These are phyloP conservation scores for Candida glucosophila DNA, from an alignment of 1,139 yeast genomes.

Conservation along the genomic window DNA sequence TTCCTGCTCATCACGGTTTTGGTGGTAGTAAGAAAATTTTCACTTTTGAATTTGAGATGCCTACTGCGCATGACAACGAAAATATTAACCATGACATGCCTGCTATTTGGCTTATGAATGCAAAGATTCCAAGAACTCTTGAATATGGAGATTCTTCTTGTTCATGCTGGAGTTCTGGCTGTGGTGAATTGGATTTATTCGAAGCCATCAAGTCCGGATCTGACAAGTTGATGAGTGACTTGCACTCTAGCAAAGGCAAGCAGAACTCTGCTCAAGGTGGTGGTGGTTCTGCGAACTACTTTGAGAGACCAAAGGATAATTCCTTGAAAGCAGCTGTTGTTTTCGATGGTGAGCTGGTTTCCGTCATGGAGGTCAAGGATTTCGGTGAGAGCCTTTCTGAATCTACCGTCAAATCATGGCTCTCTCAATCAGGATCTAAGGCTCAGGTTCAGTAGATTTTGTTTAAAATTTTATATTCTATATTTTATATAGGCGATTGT, in stretches of 20 bases:
- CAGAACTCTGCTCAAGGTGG: conserved; percentile 42
- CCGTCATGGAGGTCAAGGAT: conserved; percentile 49
- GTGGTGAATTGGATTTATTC: conserved; percentile 79
- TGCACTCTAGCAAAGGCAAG: conserved; percentile 82
- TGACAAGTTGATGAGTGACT: conserved; percentile 63
- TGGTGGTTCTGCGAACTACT: conserved; percentile 85
- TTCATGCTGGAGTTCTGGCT: conserved; percentile 71
- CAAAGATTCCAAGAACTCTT: conserved; percentile 70
- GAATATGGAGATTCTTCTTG: conserved; percentile 59
- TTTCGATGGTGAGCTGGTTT: conserved; percentile 50
- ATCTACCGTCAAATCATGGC: conserved; percentile 50
- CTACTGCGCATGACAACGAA: conserved; percentile 29
- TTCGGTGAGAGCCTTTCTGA: conserved; percentile 41
- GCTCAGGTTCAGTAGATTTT: conserved; percentile 22
- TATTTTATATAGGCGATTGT: conserved; percentile 1
- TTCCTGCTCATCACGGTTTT: conserved; percentile 69
- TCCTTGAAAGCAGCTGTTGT: conserved; percentile 87
- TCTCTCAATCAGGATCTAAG: conserved; percentile 39
- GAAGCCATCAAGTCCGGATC: conserved; percentile 71
- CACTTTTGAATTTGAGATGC: conserved; percentile 64
- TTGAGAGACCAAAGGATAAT: conserved; percentile 68
- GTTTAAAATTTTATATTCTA: no score
- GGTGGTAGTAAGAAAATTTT: conserved; percentile 60
- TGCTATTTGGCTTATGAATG: conserved; percentile 71
- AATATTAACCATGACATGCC: conserved; percentile 52